These are phyloP conservation scores for Tetrahymena thermophila DNA, from an alignment of 73 alveolate species.

Conservation along the genomic window DNA sequence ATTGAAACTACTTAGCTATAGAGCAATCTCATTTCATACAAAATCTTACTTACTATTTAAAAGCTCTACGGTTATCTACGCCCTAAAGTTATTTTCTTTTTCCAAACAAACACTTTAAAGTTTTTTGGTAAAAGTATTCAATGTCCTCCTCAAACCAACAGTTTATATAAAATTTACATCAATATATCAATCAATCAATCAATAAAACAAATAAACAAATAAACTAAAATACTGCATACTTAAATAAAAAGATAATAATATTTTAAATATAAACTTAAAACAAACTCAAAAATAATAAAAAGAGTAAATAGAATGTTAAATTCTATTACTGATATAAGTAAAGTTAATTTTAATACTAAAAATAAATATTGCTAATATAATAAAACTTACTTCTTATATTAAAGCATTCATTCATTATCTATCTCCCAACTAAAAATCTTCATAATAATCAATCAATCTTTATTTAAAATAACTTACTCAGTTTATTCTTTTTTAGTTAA, in stretches of 20 bases:
- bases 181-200: background rate
- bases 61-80: background rate
- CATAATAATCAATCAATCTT: background rate
- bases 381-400: background rate
- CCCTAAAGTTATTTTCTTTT: background rate
- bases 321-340: too few relatives aligned
- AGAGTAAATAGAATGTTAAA: too few relatives aligned
- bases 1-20: background rate
- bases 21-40: too few relatives aligned
- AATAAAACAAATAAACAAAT: background rate
- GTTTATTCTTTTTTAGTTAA: background rate
- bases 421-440: background rate
- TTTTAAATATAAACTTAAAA: too few relatives aligned
- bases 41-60: background rate
- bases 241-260: too few relatives aligned
- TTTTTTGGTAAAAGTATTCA: background rate
- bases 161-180: background rate
- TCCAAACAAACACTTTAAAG: background rate
- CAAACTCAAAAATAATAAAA: too few relatives aligned
- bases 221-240: too few relatives aligned
- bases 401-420: too few relatives aligned
- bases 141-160: background rate
- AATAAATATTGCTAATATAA: background rate
- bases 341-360: too few relatives aligned
- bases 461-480: too few relatives aligned